Conservation (phyloP, 306 rosid genomes). For the Acacia crassicarpa region DNA sequence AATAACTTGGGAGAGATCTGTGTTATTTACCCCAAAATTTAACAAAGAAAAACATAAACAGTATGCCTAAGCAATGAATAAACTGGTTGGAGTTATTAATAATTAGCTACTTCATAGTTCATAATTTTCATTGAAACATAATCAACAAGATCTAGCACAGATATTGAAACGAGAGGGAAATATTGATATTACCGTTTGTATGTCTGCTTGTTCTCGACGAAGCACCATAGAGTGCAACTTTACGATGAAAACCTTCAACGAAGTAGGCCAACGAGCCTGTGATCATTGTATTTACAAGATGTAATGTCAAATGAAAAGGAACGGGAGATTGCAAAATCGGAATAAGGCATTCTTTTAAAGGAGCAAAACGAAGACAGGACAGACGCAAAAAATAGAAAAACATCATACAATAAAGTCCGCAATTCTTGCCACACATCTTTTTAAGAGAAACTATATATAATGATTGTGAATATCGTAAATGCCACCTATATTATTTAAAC, state of each 20-base stretch:
- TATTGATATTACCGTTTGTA: constrained; percentile 46
- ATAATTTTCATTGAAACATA: constrained; percentile 6
- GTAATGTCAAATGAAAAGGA: constrained; percentile 16
- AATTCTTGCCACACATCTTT: constrained; percentile 7
- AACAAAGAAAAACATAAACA: constrained; percentile 5
- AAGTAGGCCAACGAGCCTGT: constrained; percentile 85
- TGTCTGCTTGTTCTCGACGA: constrained; percentile 61
- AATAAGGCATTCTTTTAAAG: neutral
- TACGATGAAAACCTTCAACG: constrained; percentile 56
- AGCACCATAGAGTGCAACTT: constrained; percentile 65
- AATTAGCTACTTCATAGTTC: neutral
- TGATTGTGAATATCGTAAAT: neutral
- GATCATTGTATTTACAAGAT: constrained; percentile 27
- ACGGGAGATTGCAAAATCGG: constrained; percentile 21
- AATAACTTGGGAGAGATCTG: neutral
- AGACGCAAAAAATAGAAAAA: neutral
- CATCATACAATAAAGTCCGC: neutral
- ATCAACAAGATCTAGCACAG: constrained; percentile 5
- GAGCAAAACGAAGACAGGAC: constrained; percentile 20
- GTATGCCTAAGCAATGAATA: constrained; percentile 11
- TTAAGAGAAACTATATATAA: constrained; percentile 21
- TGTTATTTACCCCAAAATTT: neutral
- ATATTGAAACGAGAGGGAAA: constrained; percentile 17
- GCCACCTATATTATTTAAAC: constrained; percentile 10
- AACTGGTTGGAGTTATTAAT: neutral